Evolutionary conservation across 2,329 filamentous ascomycete genomes (phyloP).

Genomic region (Neofusicoccum ribis): DNA sequence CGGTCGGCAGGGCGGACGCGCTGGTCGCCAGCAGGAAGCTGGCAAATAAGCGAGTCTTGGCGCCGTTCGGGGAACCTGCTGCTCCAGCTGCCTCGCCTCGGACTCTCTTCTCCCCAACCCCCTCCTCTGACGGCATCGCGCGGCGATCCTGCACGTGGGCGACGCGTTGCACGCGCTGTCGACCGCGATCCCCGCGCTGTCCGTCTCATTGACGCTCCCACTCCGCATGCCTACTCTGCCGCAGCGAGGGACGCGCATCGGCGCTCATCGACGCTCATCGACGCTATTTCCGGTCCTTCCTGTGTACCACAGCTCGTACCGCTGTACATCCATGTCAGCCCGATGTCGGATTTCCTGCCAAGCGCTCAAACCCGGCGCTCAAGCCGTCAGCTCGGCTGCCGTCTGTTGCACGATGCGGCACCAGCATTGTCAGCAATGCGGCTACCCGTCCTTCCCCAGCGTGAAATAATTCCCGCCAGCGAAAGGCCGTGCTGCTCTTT

Average conservation of each 20-base stretch:
- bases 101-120: neutral
- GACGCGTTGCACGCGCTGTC: neutral
- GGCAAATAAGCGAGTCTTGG: slow-evolving; percentile 9
- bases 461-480: no score
- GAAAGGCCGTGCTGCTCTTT: neutral
- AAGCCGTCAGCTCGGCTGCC: neutral
- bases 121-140: slow-evolving; percentile 12
- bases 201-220: neutral
- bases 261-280: neutral
- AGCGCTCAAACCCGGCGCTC: neutral
- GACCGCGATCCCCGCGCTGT: neutral
- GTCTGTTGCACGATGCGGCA: neutral
- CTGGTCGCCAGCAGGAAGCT: slow-evolving; percentile 12
- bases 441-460: no score
- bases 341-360: neutral
- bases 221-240: neutral
- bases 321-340: neutral
- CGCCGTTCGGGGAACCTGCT: neutral
- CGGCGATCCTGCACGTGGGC: slow-evolving; percentile 9
- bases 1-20: slow-evolving; percentile 6
- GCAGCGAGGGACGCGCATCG: neutral
- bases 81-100: neutral
- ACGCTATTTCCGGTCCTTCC: neutral
- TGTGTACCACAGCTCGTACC: neutral
- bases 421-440: neutral